Conservation (phyloP, 2,329 filamentous ascomycete genomes). For the Arthrinium puccinioides region DNA sequence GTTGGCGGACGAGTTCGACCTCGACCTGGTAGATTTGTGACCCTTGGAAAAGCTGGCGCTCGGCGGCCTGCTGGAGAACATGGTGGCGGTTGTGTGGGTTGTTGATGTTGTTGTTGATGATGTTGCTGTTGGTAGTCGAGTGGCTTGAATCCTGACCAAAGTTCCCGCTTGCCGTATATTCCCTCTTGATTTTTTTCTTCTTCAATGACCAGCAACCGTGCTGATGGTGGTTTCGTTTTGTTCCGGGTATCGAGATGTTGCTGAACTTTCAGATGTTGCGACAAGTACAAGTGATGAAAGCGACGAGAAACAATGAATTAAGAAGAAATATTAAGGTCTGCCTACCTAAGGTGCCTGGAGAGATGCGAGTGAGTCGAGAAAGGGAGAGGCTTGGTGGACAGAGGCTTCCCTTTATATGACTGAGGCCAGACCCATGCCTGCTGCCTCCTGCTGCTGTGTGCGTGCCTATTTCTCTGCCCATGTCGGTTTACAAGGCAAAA, state of each 20-base stretch:
- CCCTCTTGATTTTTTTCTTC: too few species aligned
- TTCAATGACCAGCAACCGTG: not conserved
- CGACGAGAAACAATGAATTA: not conserved
- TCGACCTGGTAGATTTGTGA: constrained; percentile 42
- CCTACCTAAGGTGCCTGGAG: constrained; percentile 2
- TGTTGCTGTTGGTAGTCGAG: not conserved
- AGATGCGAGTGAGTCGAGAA: not conserved
- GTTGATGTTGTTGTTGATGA: too few species aligned
- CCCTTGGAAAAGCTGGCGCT: constrained; percentile 47
- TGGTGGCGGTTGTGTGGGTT: not conserved
- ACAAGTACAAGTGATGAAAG: not conserved
- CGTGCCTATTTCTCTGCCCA: too few species aligned
- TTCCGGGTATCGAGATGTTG: not conserved
- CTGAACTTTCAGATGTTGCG: not conserved
- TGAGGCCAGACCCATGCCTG: not conserved
- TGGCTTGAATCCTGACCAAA: not conserved
- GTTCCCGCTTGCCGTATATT: too few species aligned
- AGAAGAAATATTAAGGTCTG: not conserved
- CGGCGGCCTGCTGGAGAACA: constrained; percentile 16
- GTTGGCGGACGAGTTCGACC: constrained; percentile 46
- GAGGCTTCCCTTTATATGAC: not conserved
- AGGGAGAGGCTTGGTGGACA: not conserved
- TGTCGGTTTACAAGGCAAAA: too few species aligned
- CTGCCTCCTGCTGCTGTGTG: not conserved
- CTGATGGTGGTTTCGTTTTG: too few species aligned